Evolutionary conservation across 73 alveolate species (phyloP).

Genomic region (Strombidium stylifer): DNA sequence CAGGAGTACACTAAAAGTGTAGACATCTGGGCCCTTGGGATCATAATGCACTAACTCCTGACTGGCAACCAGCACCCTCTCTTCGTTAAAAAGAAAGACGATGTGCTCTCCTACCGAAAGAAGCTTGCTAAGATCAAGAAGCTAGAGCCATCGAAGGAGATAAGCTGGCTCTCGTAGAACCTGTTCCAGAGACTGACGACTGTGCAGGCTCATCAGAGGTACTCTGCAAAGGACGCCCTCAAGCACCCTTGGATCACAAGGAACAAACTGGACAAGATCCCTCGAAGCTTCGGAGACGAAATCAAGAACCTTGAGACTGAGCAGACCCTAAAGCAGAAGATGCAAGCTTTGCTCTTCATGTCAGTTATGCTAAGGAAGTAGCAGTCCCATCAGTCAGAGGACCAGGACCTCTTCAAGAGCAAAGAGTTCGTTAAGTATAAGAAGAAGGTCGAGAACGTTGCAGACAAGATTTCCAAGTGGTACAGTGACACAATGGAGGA

Average conservation of each 20-base stretch:
- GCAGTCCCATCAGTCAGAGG: no score
- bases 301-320: background rate
- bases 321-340: background rate
- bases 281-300: background rate
- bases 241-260: conserved; percentile 81
- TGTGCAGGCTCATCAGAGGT: conserved; percentile 62
- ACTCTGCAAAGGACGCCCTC: conserved; percentile 54
- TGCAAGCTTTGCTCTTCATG: background rate
- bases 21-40: conserved; percentile 73
- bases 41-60: conserved; percentile 51
- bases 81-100: conserved; percentile 38
- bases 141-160: background rate
- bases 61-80: conserved; percentile 74
- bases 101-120: background rate
- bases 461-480: no score
- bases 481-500: no score
- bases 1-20: conserved; percentile 65
- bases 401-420: no score
- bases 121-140: conserved; percentile 3
- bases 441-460: no score
- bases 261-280: conserved; percentile 4
- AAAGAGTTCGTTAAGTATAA: no score
- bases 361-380: no score
- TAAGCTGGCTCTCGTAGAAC: conserved; percentile 47
- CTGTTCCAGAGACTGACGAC: conserved; percentile 45